A percentile compares a stretch with the other conserved stretches of the same genome.
Evolutionary conservation across 148 eudicot genomes (phyloP).

Genomic region (Nepenthes gracilis): DNA sequence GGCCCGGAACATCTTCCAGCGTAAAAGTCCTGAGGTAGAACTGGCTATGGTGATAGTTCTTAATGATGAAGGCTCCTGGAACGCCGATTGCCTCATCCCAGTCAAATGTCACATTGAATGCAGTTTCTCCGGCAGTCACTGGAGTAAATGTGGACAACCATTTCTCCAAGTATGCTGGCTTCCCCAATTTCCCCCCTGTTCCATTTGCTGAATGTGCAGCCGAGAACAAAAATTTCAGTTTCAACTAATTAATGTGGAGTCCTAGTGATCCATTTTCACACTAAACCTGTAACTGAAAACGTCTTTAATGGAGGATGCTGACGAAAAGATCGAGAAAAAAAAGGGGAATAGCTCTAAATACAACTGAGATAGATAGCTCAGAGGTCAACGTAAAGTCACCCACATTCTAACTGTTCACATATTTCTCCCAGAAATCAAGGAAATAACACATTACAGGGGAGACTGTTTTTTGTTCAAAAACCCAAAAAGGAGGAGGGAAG

Average conservation of each 20-base stretch:
- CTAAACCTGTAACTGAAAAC: no score
- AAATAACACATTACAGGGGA: background rate
- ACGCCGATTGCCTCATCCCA: constrained; percentile 70
- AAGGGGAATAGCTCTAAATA: no score
- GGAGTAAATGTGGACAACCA: constrained; percentile 44
- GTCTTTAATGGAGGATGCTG: no score
- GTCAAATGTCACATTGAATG: constrained; percentile 45
- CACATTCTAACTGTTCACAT: no score
- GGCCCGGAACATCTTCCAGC: constrained; percentile 53
- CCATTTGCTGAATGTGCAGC: constrained; percentile 26
- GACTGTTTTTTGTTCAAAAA: background rate
- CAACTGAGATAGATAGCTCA: no score
- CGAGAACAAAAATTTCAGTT: background rate
- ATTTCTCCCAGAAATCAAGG: no score
- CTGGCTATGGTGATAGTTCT: constrained; percentile 55
- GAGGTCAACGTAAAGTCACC: no score
- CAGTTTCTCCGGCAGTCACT: constrained; percentile 31
- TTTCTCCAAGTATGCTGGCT: constrained; percentile 45
- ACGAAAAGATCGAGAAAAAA: no score
- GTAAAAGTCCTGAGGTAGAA: constrained; percentile 62
- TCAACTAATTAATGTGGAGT: no score
- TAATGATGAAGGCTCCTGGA: constrained; percentile 62
- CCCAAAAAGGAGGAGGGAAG: no score
- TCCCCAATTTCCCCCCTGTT: constrained; percentile 42
- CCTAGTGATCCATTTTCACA: no score